A percentile compares a stretch with the other conserved stretches of the same genome.
These are phyloP conservation scores for Arachnopeziza araneosa DNA, from an alignment of 2,329 filamentous ascomycete species.

Conservation along the genomic window DNA sequence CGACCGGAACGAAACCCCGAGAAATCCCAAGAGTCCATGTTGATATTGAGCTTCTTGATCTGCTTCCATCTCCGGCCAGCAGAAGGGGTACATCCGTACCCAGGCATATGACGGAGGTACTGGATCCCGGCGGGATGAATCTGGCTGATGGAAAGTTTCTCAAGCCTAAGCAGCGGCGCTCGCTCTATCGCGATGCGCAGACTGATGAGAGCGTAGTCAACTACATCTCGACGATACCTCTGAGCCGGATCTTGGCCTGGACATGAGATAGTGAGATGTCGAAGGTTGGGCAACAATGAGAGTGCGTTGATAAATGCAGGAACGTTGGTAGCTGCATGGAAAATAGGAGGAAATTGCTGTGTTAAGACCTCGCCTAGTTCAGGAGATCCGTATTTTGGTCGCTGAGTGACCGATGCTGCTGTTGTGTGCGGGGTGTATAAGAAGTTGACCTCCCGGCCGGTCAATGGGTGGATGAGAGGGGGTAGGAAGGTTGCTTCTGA, in stretches of 20 bases:
- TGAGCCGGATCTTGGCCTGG: conserved; percentile 65
- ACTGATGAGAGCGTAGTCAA: conserved; percentile 86
- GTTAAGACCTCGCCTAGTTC: conserved; percentile 77
- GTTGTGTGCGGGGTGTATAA: conserved; percentile 74
- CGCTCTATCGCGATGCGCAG: conserved; percentile 78
- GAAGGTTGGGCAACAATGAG: conserved; percentile 60
- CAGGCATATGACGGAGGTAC: conserved; percentile 69
- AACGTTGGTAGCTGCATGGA: conserved; percentile 85
- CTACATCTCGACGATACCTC: conserved; percentile 68
- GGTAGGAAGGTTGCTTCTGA: conserved; percentile 74
- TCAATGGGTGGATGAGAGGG: conserved; percentile 73
- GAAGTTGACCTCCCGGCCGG: conserved; percentile 73
- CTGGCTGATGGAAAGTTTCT: conserved; percentile 64
- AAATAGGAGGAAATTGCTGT: conserved; percentile 81
- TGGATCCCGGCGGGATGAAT: conserved; percentile 72
- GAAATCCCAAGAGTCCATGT: conserved; percentile 66
- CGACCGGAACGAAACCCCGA: conserved; percentile 52
- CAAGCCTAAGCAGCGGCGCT: conserved; percentile 58
- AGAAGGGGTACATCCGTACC: conserved; percentile 68
- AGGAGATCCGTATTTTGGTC: conserved; percentile 73
- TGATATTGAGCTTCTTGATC: conserved; percentile 67
- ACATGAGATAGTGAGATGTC: conserved; percentile 71
- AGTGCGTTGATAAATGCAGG: conserved; percentile 76
- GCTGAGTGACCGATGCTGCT: conserved; percentile 51
- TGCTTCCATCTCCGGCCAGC: conserved; percentile 71